Percentiles rank a stretch among this genome's conserved stretches.
These are phyloP conservation scores for Cystoisospora suis DNA, from an alignment of 169 alveolate genomes.

Conservation along the genomic window DNA sequence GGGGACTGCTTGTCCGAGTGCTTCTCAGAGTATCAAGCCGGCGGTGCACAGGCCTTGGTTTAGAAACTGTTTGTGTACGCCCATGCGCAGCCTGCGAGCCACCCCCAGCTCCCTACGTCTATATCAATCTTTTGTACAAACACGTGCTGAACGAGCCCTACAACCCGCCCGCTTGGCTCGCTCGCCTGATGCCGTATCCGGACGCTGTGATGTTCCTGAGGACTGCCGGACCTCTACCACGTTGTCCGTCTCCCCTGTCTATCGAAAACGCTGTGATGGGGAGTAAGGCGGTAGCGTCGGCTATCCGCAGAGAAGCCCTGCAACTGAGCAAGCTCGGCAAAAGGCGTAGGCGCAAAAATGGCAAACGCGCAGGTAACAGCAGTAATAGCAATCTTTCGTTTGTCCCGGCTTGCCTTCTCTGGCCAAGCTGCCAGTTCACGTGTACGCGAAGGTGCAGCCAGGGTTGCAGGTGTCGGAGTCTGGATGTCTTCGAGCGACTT, in stretches of 20 bases:
- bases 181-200: slow-evolving; percentile 24
- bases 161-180: slow-evolving; percentile 7
- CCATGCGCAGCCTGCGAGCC: slow-evolving; percentile 61
- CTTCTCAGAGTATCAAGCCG: too few relatives aligned
- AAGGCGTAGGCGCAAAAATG: neutral
- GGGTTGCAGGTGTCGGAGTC: too few relatives aligned
- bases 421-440: too few relatives aligned
- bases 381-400: too few relatives aligned
- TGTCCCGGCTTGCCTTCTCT: too few relatives aligned
- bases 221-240: slow-evolving; percentile 1
- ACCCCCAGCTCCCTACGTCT: slow-evolving; percentile 41
- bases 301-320: neutral
- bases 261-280: neutral
- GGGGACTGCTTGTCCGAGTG: too few relatives aligned
- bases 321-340: neutral
- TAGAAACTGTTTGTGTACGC: too few relatives aligned
- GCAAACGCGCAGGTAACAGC: slow-evolving; percentile 8
- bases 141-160: slow-evolving; percentile 35
- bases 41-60: too few relatives aligned
- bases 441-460: too few relatives aligned
- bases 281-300: neutral
- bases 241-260: neutral
- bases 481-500: too few relatives aligned
- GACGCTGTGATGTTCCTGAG: slow-evolving; percentile 7
- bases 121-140: slow-evolving; percentile 30